Base-by-base conservation (phyloP, 1,139 yeast genomes). In the Spathaspora jeffriesii region DNA sequence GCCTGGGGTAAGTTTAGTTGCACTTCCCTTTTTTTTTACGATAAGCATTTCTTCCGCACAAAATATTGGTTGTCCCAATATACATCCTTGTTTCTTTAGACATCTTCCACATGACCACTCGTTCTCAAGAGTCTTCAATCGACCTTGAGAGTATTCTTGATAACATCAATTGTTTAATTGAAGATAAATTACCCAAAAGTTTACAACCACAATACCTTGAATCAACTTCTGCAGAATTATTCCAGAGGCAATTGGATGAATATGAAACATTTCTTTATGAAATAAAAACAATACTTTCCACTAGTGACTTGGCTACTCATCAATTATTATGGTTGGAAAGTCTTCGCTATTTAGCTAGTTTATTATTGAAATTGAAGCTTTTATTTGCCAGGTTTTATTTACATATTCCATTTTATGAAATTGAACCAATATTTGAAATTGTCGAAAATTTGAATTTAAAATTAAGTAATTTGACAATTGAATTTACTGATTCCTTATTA, bases 311-410 rank as follows among this genome's bases (percentile, higher is more conserved):
- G 9, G 18, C 15, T 4, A 42, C 43, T 5, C 39, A 47, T 37
- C 55, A 47, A 40, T 41, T 47, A 27, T 31, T 52, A 22, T 52
- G 55, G 55, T 40, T 51, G 18, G 50, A 49, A 22, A 15, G 42
- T 11, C 23, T 51, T 11, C n/a, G 30, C 10, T 31, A 31, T 22
- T 39, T 48, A 15, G 25, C 47, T 10, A 11, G 14, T 9, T 11
- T 44, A 21, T 31, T 51, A 20, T 28, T 38, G 11, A 25, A 21
- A 17, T 41, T 51, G 23, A 47, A 51, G 34, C 11, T 14, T 17
- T 15, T 23, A 20, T 44, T 47, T 41, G 39, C 40, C 18, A 32
- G 41, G 9, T 40, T 43, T 6, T 48, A 46, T 34, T 43, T 46
- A 39, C 42, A 41, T 30, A 28, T 43, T 8, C 44, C 45, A 11